Conservation (phyloP, 192 early-diverging fungal species). For the Dissophora ornata region DNA sequence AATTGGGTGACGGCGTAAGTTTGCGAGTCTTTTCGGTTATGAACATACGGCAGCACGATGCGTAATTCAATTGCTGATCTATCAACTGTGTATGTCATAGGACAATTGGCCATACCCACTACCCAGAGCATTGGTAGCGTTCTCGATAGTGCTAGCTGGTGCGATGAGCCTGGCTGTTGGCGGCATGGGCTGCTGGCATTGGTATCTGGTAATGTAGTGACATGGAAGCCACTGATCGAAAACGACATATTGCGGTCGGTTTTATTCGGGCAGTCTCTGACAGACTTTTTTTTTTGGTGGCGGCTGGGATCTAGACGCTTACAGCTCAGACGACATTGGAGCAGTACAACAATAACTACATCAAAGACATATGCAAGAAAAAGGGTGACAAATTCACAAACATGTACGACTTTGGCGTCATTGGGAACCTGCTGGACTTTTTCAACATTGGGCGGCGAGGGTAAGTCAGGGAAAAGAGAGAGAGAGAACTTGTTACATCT, state of each 20-base stretch:
- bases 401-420: constrained; percentile 57
- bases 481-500: too few relatives aligned
- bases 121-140: constrained; percentile 8
- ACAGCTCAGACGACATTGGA: constrained; percentile 68
- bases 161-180: constrained; percentile 24
- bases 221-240: too few relatives aligned
- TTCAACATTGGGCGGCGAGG: constrained; percentile 60
- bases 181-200: constrained; percentile 64
- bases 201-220: constrained; percentile 56
- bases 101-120: constrained; percentile 21
- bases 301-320: constrained; percentile 47
- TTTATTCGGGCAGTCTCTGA: too few relatives aligned
- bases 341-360: constrained; percentile 65
- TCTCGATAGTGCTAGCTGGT: constrained; percentile 10
- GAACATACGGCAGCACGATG: too few relatives aligned
- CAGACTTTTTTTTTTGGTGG: too few relatives aligned
- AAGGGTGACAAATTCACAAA: constrained; percentile 56
- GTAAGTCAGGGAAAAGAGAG: too few relatives aligned
- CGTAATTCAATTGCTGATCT: not conserved
- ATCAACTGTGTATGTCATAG: not conserved
- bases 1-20: constrained; percentile 31
- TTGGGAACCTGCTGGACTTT: constrained; percentile 56
- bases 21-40: too few relatives aligned
- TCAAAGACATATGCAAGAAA: constrained; percentile 50
- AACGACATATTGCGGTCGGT: too few relatives aligned